Conservation (phyloP, 495 filamentous ascomycete genomes). For the Daldinia concentrica region DNA sequence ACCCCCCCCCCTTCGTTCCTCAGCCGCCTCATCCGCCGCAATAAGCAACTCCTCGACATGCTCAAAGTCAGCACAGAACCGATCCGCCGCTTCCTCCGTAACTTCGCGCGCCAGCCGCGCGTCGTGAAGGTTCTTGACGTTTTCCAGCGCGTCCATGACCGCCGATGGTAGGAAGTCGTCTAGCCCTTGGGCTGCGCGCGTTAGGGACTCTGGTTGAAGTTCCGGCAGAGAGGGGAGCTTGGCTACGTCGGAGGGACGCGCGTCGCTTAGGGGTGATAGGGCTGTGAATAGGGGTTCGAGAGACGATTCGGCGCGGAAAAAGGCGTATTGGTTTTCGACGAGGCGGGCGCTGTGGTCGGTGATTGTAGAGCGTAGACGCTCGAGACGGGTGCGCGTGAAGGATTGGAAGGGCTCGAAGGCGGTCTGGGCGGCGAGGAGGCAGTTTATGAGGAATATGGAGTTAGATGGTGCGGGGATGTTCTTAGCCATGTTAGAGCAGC, state of each 20-base stretch:
- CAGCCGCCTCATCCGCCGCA: conserved; percentile 56
- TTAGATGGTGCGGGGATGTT: conserved; percentile 64
- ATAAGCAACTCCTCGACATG: conserved; percentile 74
- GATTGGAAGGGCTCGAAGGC: conserved; percentile 61
- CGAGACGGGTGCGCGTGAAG: conserved; percentile 61
- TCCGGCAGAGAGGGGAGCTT: conserved; percentile 39
- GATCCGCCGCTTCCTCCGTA: conserved; percentile 83
- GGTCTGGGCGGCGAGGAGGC: conserved; percentile 66
- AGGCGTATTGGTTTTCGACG: conserved; percentile 67
- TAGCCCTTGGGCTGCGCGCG: conserved; percentile 74
- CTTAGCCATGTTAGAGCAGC: conserved; percentile 74
- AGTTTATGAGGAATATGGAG: conserved; percentile 86
- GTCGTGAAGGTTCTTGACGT: conserved; percentile 76
- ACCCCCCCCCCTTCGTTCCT: conserved; percentile 42
- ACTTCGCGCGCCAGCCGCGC: conserved; percentile 74
- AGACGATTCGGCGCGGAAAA: conserved; percentile 78
- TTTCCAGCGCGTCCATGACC: conserved; percentile 87
- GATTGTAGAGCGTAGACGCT: conserved; percentile 58
- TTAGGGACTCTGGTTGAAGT: conserved; percentile 69
- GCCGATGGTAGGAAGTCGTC: conserved; percentile 94
- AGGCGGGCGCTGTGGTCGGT: conserved; percentile 56
- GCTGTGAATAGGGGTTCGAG: conserved; percentile 73
- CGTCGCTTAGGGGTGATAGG: conserved; percentile 53
- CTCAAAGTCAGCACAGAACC: conserved; percentile 92
- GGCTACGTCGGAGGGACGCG: conserved; percentile 49